Evolutionary conservation across 192 early-diverging fungal species (phyloP).

Genomic region (Podochytrium sp.): DNA sequence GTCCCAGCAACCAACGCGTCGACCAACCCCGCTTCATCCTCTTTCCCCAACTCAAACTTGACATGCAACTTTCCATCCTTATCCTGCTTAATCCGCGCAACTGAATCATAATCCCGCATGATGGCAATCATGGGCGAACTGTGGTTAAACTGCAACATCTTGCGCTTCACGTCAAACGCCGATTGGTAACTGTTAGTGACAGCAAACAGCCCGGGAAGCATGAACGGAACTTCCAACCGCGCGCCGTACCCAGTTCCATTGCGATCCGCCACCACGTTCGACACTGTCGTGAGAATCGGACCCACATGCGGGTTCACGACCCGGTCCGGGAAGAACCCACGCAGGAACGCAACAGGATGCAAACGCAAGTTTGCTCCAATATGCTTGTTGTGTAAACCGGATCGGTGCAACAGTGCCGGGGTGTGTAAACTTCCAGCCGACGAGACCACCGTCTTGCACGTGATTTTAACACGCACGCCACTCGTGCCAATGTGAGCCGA

Average conservation of each 20-base stretch:
- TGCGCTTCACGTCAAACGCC: background rate
- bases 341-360: slow-evolving; percentile 66
- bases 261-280: slow-evolving; percentile 57
- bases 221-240: slow-evolving; percentile 53
- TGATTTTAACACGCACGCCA: slow-evolving; percentile 39
- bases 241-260: slow-evolving; percentile 70
- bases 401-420: slow-evolving; percentile 64
- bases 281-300: slow-evolving; percentile 72
- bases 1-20: slow-evolving; percentile 48
- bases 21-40: slow-evolving; percentile 52
- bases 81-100: slow-evolving; percentile 49
- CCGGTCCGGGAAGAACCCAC: slow-evolving; percentile 67
- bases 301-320: slow-evolving; percentile 40
- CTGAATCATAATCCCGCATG: slow-evolving; percentile 63
- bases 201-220: slow-evolving; percentile 7
- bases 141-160: slow-evolving; percentile 50
- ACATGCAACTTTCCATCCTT: slow-evolving; percentile 45
- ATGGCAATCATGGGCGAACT: slow-evolving; percentile 57
- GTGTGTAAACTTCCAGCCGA: slow-evolving; percentile 69
- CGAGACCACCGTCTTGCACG: slow-evolving; percentile 60
- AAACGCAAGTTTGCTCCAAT: slow-evolving; percentile 70
- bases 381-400: slow-evolving; percentile 68
- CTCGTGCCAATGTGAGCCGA: slow-evolving; percentile 31
- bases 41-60: slow-evolving; percentile 55
- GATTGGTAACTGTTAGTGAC: background rate